phyloP scores from a whole-genome alignment of 2,329 filamentous ascomycete genomes.

The Cladosporium phlei region DNA sequence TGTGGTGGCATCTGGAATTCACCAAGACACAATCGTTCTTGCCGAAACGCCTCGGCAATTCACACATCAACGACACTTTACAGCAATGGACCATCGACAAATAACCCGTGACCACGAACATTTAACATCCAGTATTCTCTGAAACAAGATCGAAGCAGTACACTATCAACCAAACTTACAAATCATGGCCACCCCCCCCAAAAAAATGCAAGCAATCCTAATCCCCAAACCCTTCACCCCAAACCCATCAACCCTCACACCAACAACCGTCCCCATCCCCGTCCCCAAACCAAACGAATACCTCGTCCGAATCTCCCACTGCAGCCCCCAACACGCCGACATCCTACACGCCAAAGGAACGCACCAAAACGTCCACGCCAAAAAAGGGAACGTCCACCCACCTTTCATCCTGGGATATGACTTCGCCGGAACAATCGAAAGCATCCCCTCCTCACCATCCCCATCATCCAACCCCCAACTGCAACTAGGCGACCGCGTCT shows the following conservation, averaged over 20 bases:
- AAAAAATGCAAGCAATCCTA: conserved; percentile 41
- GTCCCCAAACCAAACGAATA: conserved; percentile 34
- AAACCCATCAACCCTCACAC: conserved; percentile 26
- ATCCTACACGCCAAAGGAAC: conserved; percentile 55
- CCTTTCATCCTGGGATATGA: conserved; percentile 59
- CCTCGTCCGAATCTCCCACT: conserved; percentile 49
- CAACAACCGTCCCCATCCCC: conserved; percentile 30
- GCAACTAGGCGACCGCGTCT: conserved; percentile 49
- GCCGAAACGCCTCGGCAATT: too few relatives aligned
- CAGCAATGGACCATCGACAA: too few relatives aligned
- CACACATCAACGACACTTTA: too few relatives aligned
- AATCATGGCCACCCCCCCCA: background rate
- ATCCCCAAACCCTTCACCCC: conserved; percentile 36
- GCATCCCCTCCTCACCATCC: conserved; percentile 37
- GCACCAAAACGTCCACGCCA: conserved; percentile 54
- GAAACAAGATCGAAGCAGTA: too few relatives aligned
- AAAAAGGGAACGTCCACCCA: conserved; percentile 48
- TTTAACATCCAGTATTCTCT: too few relatives aligned
- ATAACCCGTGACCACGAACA: too few relatives aligned
- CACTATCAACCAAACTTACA: background rate
- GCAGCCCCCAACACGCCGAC: conserved; percentile 58
- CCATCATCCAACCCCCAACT: conserved; percentile 35
- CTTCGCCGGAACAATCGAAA: conserved; percentile 52
- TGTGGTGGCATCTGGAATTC: too few relatives aligned
- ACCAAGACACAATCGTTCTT: too few relatives aligned